phyloP scores from a whole-genome alignment of 192 early-diverging fungal species.

The Rhizoclosmatium globosum region DNA sequence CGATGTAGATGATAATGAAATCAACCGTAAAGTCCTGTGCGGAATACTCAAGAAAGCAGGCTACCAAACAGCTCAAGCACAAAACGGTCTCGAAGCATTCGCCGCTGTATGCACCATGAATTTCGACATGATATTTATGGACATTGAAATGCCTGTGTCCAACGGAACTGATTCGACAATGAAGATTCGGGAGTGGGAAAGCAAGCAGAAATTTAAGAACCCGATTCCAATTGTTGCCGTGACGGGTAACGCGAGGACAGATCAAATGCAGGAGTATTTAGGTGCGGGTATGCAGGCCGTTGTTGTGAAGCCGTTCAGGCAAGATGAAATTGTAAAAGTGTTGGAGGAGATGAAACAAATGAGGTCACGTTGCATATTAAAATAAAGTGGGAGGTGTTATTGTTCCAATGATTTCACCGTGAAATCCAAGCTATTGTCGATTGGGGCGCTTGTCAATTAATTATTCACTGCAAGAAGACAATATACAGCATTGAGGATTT shows the following conservation, averaged over 20 bases:
- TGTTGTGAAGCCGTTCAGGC: constrained; percentile 6
- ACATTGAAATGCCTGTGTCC: constrained; percentile 17
- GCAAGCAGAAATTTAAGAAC: neutral
- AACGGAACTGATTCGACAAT: neutral
- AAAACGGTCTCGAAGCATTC: neutral
- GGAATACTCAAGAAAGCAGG: neutral
- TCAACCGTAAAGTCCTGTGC: neutral
- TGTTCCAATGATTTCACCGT: too few relatives aligned
- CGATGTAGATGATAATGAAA: neutral
- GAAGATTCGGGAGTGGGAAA: constrained; percentile 7
- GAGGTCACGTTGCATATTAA: too few relatives aligned
- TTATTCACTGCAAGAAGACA: too few relatives aligned
- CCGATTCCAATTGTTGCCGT: constrained; percentile 8
- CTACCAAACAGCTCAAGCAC: neutral
- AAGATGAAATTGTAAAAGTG: neutral
- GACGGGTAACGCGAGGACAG: constrained; percentile 10
- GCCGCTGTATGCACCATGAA: neutral
- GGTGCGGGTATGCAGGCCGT: neutral
- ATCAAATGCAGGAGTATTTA: neutral
- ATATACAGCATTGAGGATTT: too few relatives aligned
- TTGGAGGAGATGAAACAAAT: too few relatives aligned
- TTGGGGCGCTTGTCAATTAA: too few relatives aligned
- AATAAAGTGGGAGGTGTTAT: too few relatives aligned
- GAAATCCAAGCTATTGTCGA: too few relatives aligned
- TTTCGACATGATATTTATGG: neutral